These are phyloP conservation scores for Fusarium sp. DNA, from an alignment of 2,329 filamentous ascomycete genomes.

Conservation along the genomic window DNA sequence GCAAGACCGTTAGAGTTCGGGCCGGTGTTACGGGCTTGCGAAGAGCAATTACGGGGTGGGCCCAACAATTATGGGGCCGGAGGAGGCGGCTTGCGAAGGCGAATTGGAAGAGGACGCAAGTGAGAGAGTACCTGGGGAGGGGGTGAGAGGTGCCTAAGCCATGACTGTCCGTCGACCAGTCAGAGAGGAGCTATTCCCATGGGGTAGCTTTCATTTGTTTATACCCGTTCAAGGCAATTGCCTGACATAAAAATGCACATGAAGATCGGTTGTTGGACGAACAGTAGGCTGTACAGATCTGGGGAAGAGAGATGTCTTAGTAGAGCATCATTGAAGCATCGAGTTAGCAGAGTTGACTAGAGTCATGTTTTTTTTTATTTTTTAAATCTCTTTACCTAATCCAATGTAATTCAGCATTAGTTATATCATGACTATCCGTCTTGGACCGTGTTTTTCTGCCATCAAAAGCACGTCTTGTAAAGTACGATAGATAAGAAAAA, in stretches of 20 bases:
- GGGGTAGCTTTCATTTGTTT: constrained; percentile 23
- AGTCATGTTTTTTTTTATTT: background rate
- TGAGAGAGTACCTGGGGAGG: background rate
- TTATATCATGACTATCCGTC: background rate
- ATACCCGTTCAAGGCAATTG: constrained; percentile 29
- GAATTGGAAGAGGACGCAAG: constrained; percentile 1
- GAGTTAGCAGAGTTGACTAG: background rate
- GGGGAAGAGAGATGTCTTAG: constrained; percentile 5
- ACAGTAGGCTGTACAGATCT: background rate
- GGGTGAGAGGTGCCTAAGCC: background rate
- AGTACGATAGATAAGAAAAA: constrained; percentile 15
- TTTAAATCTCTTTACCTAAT: background rate
- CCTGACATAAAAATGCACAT: constrained; percentile 6
- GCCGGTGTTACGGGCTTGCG: constrained; percentile 11
- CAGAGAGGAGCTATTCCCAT: constrained; percentile 15
- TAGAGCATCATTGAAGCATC: background rate
- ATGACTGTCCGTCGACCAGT: background rate
- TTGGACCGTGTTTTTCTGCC: background rate
- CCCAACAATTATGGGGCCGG: constrained; percentile 13
- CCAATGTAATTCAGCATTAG: background rate
- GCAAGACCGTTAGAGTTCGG: background rate
- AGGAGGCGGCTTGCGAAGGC: constrained; percentile 20
- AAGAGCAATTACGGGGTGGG: constrained; percentile 3
- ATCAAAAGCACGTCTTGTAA: background rate
- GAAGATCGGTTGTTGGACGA: background rate